Evolutionary conservation across 495 filamentous ascomycete species (phyloP).

Genomic region (Thermochaetoides thermophila): DNA sequence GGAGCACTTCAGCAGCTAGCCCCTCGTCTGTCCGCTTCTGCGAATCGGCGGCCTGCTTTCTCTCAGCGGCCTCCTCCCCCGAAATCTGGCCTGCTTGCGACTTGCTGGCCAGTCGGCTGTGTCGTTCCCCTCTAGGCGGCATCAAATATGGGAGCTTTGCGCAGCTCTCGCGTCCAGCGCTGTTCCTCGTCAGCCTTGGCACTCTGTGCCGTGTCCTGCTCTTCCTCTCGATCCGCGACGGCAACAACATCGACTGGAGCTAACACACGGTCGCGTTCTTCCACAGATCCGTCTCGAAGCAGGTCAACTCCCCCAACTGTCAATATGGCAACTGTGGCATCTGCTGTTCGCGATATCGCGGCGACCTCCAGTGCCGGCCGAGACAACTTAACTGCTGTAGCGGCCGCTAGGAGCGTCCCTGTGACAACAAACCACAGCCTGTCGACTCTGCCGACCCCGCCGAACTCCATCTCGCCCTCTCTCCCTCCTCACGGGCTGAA

Average conservation of each 20-base stretch:
- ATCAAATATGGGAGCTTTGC: not conserved
- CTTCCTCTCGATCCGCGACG: not conserved
- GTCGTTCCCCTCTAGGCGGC: not conserved
- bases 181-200: not conserved
- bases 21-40: no score
- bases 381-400: conserved; percentile 48
- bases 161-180: not conserved
- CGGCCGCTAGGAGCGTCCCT: conserved; percentile 42
- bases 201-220: not conserved
- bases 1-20: no score
- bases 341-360: conserved; percentile 57
- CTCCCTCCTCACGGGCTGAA: conserved; percentile 70
- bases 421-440: conserved; percentile 42
- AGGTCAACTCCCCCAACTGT: conserved; percentile 19
- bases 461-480: conserved; percentile 87
- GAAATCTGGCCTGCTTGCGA: no score
- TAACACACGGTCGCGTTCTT: conserved; percentile 14
- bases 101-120: no score
- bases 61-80: no score
- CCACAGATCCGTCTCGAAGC: conserved; percentile 34
- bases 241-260: conserved; percentile 1
- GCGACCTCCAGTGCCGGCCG: conserved; percentile 35
- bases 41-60: no score
- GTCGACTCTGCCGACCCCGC: conserved; percentile 79
- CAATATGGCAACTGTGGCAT: conserved; percentile 48